A percentile compares a stretch with the other conserved stretches of the same genome.
Conservation (phyloP, 495 filamentous ascomycete genomes). For the Podospora comata region DNA sequence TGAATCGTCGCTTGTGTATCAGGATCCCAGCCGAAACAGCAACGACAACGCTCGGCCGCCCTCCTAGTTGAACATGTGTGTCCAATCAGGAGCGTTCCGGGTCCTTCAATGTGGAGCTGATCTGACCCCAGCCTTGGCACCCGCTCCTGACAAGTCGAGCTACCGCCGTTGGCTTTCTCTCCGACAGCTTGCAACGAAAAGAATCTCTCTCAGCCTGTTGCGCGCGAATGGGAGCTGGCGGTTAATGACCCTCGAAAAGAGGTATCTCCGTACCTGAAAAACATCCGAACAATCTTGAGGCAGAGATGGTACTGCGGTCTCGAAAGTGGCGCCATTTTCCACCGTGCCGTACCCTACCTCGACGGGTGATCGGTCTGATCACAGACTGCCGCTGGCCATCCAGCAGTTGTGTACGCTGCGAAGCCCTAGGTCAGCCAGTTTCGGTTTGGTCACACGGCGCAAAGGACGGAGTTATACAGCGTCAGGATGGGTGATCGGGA, state of each 20-base stretch:
- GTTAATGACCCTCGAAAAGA: background rate
- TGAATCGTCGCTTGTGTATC: constrained; percentile 26
- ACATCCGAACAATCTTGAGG: constrained; percentile 5
- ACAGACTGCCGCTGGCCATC: constrained; percentile 11
- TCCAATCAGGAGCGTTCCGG: constrained; percentile 20
- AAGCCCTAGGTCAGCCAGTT: constrained; percentile 13
- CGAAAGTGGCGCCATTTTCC: constrained; percentile 42
- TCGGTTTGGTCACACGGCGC: constrained; percentile 16
- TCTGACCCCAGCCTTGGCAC: constrained; percentile 3
- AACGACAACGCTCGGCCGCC: constrained; percentile 25
- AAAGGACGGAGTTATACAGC: background rate
- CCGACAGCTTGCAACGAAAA: background rate
- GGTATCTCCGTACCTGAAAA: constrained; percentile 2
- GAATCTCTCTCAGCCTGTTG: background rate
- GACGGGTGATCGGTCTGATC: constrained; percentile 28
- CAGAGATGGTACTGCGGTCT: constrained; percentile 4
- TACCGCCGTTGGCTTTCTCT: background rate
- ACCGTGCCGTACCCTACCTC: constrained; percentile 26
- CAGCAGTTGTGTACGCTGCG: constrained; percentile 7
- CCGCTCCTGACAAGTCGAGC: constrained; percentile 8
- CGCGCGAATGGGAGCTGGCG: background rate
- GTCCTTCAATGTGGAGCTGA: background rate
- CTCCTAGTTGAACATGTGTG: background rate
- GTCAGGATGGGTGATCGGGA: background rate
- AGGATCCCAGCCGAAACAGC: constrained; percentile 34